Evolutionary conservation across 495 filamentous ascomycete species (phyloP), one percentile per base, ranked within the genome.

Genomic region (Elasticomyces elasticus): DNA sequence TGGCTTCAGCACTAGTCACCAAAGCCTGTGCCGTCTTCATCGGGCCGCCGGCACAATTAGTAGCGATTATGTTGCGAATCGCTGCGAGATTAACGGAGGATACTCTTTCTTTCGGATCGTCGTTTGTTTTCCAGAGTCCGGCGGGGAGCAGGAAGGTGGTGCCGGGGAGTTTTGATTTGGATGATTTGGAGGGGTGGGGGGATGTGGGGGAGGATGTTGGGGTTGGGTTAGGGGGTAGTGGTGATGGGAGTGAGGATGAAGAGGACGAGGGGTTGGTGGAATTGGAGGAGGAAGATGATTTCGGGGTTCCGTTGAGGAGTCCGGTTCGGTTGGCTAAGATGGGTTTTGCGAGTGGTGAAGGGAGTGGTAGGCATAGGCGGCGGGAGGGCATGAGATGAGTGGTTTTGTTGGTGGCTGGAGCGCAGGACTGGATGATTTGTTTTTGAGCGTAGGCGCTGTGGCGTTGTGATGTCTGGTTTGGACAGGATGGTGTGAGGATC

Each of bases 41-140:
- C 24, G 78, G 84, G 0, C 87, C 88, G 7, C 87, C 89, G 0
- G 76, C 81, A 22, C 79, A 86, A 54, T 75, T 95, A 7, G 74
- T 94, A 31, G 74, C 79, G 7, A 68, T 92, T 37, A 86, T 95
- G 73, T 74, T 95, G 7, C 79, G 79, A 47, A 85, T 95, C 26
- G 86, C 89, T 1, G 81, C 85, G 26, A 79, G 77, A 33, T 86
- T 94, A 56, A 76, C 79, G 0, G 78, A 82, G 20, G 85, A 81
- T 4, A 76, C 79, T 1, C 73, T 72, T 31, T 76, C 75, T 5
- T 35, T 49, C 11, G 48, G 45, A 15, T 24, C 49, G 26, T 5
- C 22, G 19, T 49, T 56, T 19, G 33, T 57, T 15, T 40, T 52
- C n/a, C 54, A 51, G 45, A 38, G 31, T 26, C 54, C 50, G 22